Evolutionary conservation across 495 filamentous ascomycete genomes (phyloP).

Genomic region (Penicillium robsamsonii): DNA sequence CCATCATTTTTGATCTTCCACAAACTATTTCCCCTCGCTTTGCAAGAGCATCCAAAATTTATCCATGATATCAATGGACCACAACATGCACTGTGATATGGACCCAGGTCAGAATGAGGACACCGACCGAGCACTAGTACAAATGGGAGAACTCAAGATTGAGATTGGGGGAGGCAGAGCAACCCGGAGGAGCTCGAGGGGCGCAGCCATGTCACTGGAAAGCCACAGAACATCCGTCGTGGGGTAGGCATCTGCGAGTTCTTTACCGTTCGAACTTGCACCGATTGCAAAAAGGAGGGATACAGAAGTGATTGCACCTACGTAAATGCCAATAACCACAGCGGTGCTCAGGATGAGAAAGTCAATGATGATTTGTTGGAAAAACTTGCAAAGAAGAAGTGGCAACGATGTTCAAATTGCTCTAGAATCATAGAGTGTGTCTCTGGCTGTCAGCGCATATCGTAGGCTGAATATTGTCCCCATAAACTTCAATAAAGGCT

Average conservation of each 20-base stretch:
- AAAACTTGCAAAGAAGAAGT: neutral
- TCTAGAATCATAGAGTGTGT: no score
- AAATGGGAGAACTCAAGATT: neutral
- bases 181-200: no score
- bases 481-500: no score
- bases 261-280: conserved; percentile 3
- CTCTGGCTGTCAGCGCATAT: no score
- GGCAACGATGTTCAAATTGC: no score
- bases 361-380: neutral
- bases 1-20: neutral
- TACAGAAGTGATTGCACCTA: conserved; percentile 2
- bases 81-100: neutral
- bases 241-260: neutral
- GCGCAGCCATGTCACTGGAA: neutral
- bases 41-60: neutral
- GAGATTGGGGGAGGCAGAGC: neutral
- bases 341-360: neutral
- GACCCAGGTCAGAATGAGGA: neutral
- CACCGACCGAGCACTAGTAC: neutral
- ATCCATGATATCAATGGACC: neutral
- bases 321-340: no score
- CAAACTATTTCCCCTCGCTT: neutral
- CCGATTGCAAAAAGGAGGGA: neutral
- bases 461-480: no score
- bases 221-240: conserved; percentile 3